Conservation (phyloP, 1,284 basidiomycete species). For the Clitocybe nebularis region DNA sequence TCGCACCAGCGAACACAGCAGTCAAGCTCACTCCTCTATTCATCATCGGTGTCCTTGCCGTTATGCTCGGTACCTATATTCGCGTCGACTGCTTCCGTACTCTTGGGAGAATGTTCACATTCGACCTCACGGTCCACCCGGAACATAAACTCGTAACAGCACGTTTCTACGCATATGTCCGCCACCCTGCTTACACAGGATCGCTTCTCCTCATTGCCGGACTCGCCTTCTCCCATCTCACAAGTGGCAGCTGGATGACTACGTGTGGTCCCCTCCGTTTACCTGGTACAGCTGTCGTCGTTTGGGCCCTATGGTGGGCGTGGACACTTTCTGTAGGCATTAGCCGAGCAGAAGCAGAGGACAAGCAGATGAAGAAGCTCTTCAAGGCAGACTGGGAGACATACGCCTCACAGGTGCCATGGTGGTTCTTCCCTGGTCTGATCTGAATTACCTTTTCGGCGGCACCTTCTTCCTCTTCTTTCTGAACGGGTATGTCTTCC, state of each 20-base stretch:
- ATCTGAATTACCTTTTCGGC: conserved; percentile 7
- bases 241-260: conserved; percentile 48
- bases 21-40: conserved; percentile 43
- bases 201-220: conserved; percentile 49
- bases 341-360: conserved; percentile 40
- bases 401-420: conserved; percentile 34
- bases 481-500: neutral
- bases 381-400: conserved; percentile 40
- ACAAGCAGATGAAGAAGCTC: conserved; percentile 35
- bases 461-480: neutral
- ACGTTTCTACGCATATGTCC: conserved; percentile 51
- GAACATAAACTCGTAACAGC: conserved; percentile 52
- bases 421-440: conserved; percentile 42
- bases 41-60: conserved; percentile 44
- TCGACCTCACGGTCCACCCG: conserved; percentile 55
- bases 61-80: conserved; percentile 44
- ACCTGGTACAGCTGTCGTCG: conserved; percentile 23
- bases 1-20: conserved; percentile 27
- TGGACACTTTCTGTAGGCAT: conserved; percentile 34
- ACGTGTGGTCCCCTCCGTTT: conserved; percentile 41
- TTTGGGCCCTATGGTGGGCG: conserved; percentile 32
- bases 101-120: conserved; percentile 55
- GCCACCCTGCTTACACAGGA: conserved; percentile 52
- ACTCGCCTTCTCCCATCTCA: conserved; percentile 47
- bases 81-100: conserved; percentile 42